Conservation (phyloP, 495 filamentous ascomycete genomes). For the Penicillium ochrochloron region DNA sequence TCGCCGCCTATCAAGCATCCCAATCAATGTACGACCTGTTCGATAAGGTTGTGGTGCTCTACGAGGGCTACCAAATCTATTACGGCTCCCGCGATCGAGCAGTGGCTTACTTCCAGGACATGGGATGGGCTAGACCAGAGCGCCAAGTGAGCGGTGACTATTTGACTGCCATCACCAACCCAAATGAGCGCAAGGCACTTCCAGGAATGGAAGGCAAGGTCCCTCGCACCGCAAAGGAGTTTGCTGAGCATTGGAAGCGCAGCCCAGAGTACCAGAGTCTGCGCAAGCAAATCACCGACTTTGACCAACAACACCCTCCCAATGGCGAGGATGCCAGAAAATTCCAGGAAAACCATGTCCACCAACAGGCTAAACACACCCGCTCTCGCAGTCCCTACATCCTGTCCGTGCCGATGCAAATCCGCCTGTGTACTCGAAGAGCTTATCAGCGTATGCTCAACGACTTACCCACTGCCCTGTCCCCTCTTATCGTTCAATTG, state of each 20-base stretch:
- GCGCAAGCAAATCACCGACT: slow-evolving; percentile 50
- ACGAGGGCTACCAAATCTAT: slow-evolving; percentile 67
- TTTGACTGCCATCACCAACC: slow-evolving; percentile 71
- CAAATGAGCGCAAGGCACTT: slow-evolving; percentile 60
- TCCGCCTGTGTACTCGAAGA: slow-evolving; percentile 49
- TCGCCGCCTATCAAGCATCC: slow-evolving; percentile 80
- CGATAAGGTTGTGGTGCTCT: slow-evolving; percentile 63
- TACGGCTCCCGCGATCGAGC: slow-evolving; percentile 61
- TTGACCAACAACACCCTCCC: slow-evolving; percentile 29
- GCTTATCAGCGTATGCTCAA: slow-evolving; percentile 61
- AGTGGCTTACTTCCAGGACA: slow-evolving; percentile 60
- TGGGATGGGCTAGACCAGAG: slow-evolving; percentile 62
- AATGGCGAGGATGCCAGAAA: slow-evolving; percentile 34
- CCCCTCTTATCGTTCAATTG: slow-evolving; percentile 70
- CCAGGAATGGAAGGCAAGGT: slow-evolving; percentile 63
- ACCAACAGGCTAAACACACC: slow-evolving; percentile 38
- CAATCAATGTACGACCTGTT: slow-evolving; percentile 77
- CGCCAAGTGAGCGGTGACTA: slow-evolving; percentile 69
- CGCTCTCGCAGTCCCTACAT: slow-evolving; percentile 46
- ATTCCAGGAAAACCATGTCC: slow-evolving; percentile 29
- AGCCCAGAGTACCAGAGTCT: slow-evolving; percentile 54
- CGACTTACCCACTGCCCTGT: slow-evolving; percentile 72
- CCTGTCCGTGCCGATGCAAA: slow-evolving; percentile 51
- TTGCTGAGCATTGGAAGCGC: slow-evolving; percentile 61
- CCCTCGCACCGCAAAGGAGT: slow-evolving; percentile 70